Base-by-base conservation (phyloP, 2,329 filamentous ascomycete genomes). In the Aspergillus novofumigatus region DNA sequence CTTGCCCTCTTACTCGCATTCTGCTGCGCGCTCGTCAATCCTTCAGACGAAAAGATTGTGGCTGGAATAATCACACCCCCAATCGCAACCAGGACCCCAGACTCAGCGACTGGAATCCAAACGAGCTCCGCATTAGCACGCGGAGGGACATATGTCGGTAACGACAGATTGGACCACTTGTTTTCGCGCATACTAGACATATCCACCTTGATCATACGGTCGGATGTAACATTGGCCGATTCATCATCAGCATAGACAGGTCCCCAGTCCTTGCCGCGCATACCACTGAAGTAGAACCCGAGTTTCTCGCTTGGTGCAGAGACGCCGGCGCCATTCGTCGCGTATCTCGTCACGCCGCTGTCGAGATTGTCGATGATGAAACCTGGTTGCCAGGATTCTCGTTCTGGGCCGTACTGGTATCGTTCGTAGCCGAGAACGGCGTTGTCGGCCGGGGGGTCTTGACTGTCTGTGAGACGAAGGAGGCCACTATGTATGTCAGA, bases 201-300 rank as follows among this genome's bases (percentile, higher is more conserved):
- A 62, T 90, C 81, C 6, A 90, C 71, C 0, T 80, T 78, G 63
- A 91, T 83, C 29, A 91, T 72, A 1, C 75, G 83, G 55, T 83
- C 68, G 1, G 86, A 85, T 2, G 80, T 70, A 0, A 65, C 52
- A 2, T 75, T 75, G 0, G 69, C 65, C 29, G 79, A 75, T 4
- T n/a, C 14, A 1, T 57, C 53, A 6, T 67, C 53, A 9, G 8
- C 44, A 11, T 67, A 65, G 47, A 89, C 80, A 0, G 77, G 72
- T 0, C 83, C 84, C 64, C 75, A 79, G 11, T 72, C 70, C 0
- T 77, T 69, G 0, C 83, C 79, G 14, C 76, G 81, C 69, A 87
- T 74, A 0, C 88, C 88, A 0, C 85, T 83, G 61, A 91, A 89
- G 63, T 90, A 90, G 77, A 85, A 91, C 0, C 86, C 86, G 62